Percentiles rank a stretch among this genome's conserved stretches.
Evolutionary conservation across 371 early-diverging fungal genomes (phyloP).

Genomic region (Mycotypha africana): DNA sequence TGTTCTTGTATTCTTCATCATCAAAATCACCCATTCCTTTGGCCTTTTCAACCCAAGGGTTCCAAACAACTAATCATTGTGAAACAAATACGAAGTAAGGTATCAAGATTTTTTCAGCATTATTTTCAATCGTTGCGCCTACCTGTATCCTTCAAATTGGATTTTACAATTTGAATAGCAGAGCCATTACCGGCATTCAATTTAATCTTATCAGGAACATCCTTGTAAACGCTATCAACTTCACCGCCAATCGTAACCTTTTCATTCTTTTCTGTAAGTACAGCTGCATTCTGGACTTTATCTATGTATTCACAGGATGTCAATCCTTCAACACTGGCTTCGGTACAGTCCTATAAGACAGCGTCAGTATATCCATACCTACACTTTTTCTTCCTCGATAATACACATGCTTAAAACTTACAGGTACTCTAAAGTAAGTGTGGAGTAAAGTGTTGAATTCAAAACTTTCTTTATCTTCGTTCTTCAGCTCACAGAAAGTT

Average conservation of each 20-base stretch:
- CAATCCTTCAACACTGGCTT: slow-evolving; percentile 62
- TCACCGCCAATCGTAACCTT: slow-evolving; percentile 54
- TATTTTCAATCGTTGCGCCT: slow-evolving; percentile 10
- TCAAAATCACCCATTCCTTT: slow-evolving; percentile 86
- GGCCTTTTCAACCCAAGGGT: slow-evolving; percentile 92
- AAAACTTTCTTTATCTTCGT: slow-evolving; percentile 65
- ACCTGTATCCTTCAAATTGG: slow-evolving; percentile 68
- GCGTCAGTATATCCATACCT: too few relatives aligned
- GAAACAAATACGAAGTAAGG: neutral
- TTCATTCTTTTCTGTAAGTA: slow-evolving; percentile 32
- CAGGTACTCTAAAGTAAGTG: slow-evolving; percentile 80
- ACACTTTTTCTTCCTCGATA: too few relatives aligned
- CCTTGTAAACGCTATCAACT: slow-evolving; percentile 72
- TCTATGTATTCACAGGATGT: slow-evolving; percentile 57
- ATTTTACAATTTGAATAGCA: slow-evolving; percentile 44
- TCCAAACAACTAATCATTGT: slow-evolving; percentile 94
- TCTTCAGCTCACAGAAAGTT: slow-evolving; percentile 64
- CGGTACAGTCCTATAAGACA: slow-evolving; percentile 46
- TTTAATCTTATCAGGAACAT: slow-evolving; percentile 53
- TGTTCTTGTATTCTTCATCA: slow-evolving; percentile 73
- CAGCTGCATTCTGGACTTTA: slow-evolving; percentile 56
- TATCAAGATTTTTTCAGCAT: too few relatives aligned
- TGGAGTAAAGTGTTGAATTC: slow-evolving; percentile 86
- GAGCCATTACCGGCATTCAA: slow-evolving; percentile 42
- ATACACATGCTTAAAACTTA: too few relatives aligned